phyloP scores from a whole-genome alignment of 164 flowering plant genomes.

The Saururus chinensis region DNA sequence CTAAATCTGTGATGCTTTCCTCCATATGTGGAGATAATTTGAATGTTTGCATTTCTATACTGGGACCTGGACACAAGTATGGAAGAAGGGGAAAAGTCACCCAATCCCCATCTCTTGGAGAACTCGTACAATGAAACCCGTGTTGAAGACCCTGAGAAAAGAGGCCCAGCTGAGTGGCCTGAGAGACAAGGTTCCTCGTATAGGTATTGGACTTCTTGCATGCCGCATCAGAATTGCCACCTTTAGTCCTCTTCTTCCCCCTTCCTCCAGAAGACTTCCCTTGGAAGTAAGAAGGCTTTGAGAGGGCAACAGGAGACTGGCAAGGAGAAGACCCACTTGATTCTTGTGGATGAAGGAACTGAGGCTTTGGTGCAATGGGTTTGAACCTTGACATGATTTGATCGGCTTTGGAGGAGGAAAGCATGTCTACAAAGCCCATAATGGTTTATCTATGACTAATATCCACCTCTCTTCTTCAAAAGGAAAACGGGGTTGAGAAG shows the following conservation, averaged over 20 bases:
- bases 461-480: neutral
- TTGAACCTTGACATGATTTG: conserved; percentile 88
- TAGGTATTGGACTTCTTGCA: conserved; percentile 27
- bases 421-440: conserved; percentile 40
- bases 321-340: conserved; percentile 14
- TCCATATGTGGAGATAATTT: conserved; percentile 2
- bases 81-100: conserved; percentile 51
- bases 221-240: conserved; percentile 22
- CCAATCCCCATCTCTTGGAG: conserved; percentile 12
- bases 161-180: conserved; percentile 14
- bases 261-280: conserved; percentile 47
- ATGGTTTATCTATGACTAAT: conserved; percentile 3
- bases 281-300: conserved; percentile 14
- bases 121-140: conserved; percentile 5
- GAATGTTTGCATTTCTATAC: neutral
- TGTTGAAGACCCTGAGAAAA: conserved; percentile 6
- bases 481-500: no score
- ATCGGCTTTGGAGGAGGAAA: conserved; percentile 48
- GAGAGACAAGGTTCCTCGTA: conserved; percentile 10
- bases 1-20: conserved; percentile 27
- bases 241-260: conserved; percentile 50
- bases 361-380: conserved; percentile 93
- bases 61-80: conserved; percentile 13
- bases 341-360: conserved; percentile 10
- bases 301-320: conserved; percentile 41